Evolutionary conservation across 2,329 filamentous ascomycete genomes (phyloP).

Genomic region (Aspergillus hiratsukae): DNA sequence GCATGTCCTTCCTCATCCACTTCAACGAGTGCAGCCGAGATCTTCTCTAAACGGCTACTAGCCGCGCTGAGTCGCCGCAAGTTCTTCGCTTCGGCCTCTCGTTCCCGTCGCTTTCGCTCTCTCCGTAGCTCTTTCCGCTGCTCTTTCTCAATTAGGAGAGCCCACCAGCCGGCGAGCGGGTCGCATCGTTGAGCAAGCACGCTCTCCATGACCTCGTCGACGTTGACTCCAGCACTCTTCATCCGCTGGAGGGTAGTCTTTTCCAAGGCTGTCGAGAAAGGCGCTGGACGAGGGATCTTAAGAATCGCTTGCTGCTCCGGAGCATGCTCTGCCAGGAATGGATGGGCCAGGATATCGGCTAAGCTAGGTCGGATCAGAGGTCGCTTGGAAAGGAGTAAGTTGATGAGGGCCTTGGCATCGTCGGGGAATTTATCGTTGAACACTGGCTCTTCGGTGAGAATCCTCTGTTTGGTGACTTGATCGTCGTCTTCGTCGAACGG

Average conservation of each 20-base stretch:
- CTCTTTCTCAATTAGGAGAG: conserved; percentile 88
- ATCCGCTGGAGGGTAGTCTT: conserved; percentile 90
- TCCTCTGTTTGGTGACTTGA: conserved; percentile 75
- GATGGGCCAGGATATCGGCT: conserved; percentile 79
- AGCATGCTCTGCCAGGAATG: conserved; percentile 83
- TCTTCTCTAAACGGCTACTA: conserved; percentile 76
- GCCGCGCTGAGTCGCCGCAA: conserved; percentile 81
- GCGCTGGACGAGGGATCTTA: conserved; percentile 71
- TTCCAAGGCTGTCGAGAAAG: conserved; percentile 81
- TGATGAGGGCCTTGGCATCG: conserved; percentile 73
- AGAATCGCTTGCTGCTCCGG: conserved; percentile 85
- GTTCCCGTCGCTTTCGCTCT: conserved; percentile 79
- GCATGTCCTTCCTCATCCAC: conserved; percentile 69
- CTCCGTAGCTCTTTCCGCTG: conserved; percentile 75
- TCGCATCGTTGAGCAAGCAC: conserved; percentile 88
- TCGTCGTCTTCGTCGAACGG: conserved; percentile 98
- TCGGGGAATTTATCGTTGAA: conserved; percentile 76
- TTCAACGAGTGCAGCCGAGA: conserved; percentile 71
- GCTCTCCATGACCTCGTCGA: conserved; percentile 90
- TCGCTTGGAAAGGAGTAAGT: conserved; percentile 80
- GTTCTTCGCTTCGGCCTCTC: conserved; percentile 74
- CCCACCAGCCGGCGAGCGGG: conserved; percentile 92
- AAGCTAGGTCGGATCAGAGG: conserved; percentile 77
- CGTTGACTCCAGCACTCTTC: conserved; percentile 88
- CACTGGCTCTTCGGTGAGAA: conserved; percentile 77